phyloP scores from a whole-genome alignment of 257 asterid species.

The Nyctanthes arbortristis region DNA sequence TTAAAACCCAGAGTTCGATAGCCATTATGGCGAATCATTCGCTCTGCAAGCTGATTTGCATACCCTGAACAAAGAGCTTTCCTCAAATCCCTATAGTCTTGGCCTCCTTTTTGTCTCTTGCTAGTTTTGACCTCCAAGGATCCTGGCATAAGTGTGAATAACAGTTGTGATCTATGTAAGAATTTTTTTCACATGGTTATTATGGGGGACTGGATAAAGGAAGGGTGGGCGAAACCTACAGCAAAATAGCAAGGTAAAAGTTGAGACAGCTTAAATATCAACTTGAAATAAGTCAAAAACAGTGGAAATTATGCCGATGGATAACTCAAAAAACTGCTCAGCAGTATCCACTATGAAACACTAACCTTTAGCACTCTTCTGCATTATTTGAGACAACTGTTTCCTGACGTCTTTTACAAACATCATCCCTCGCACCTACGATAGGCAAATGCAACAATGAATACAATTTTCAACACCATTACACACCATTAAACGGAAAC shows the following conservation, averaged over 20 bases:
- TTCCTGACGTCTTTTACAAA: conserved; percentile 87
- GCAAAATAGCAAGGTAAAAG: background rate
- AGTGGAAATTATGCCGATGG: background rate
- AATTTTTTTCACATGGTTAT: background rate
- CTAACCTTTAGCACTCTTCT: conserved; percentile 75
- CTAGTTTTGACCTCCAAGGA: conserved; percentile 65
- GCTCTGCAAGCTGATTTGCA: conserved; percentile 90
- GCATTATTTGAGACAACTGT: conserved; percentile 93
- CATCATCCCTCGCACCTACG: conserved; percentile 87
- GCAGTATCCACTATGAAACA: background rate
- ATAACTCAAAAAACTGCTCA: background rate
- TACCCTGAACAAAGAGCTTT: conserved; percentile 85
- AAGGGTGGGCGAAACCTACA: background rate
- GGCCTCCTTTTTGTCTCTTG: conserved; percentile 50
- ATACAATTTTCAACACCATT: conserved; percentile 6
- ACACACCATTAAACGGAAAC: background rate
- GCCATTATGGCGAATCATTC: conserved; percentile 94
- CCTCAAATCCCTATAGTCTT: conserved; percentile 70
- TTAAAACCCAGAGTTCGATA: conserved; percentile 83
- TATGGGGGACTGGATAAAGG: background rate
- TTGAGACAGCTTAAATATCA: background rate
- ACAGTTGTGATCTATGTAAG: background rate
- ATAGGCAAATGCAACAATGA: conserved; percentile 30
- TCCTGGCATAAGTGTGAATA: conserved; percentile 35
- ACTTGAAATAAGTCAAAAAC: background rate